Base-by-base conservation (phyloP, 306 rosid species). In the Gastrolobium villosum region DNA sequence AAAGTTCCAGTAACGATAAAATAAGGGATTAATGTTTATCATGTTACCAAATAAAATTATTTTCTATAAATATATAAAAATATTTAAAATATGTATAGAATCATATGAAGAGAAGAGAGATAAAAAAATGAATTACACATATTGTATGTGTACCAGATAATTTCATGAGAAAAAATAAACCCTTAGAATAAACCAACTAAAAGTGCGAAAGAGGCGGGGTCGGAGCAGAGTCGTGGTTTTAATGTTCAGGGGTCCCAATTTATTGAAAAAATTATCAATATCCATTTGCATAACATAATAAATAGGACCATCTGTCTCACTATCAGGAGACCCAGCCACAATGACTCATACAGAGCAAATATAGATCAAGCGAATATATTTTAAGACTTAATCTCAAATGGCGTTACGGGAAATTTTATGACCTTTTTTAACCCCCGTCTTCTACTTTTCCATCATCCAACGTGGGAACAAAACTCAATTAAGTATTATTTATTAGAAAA, bases 331-430 rank as follows among this genome's bases (percentile, higher is more conserved):
- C 67, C 66, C 72, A 68, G 78, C 64, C 78, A 63, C 20, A 11
- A 63, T 82, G 85, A 82, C 74, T 76, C 80, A 76, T 61, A 76
- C 26, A 20, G 59, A 43, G 80, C 82, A 77, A 64, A 40, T 53
- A 54, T 20, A 20, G 26, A 20, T 20, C 26, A 20, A 20, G 26
- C 26, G 1, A 20, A 44, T 60, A 15, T 68, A 43, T 39, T 77
- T 36, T 43, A 14, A 30, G 45, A 82, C 66, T 70, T 72, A 11
- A 50, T 62, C 39, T 15, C 40, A 62, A 53, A 76, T 54, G 67
- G 72, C 4, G 49, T 59, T 40, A 28, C 2, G 7, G 48, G 3
- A 49, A 63, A 54, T 50, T 48, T 45, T 46, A 36, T 6, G 45
- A 50, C 43, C 85, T 75, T 75, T 84, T 11, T 36, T 28, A 50